These are phyloP conservation scores for Boletales sp. DNA, from an alignment of 768 basidiomycete genomes.

Conservation along the genomic window DNA sequence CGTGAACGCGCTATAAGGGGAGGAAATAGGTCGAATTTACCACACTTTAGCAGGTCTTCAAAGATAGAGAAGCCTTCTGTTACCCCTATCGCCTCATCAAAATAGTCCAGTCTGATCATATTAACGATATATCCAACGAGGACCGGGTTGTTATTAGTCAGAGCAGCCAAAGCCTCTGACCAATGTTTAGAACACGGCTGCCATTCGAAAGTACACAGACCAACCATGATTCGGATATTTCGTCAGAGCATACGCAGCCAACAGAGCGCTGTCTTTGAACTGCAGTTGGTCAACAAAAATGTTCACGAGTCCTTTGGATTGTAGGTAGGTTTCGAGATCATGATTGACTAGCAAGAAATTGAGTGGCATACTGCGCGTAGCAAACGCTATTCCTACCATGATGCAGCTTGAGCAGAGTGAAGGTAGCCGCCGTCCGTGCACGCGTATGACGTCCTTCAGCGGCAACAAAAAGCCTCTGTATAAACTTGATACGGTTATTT, in stretches of 20 bases:
- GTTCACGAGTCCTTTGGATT: neutral
- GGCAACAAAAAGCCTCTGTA: conserved; percentile 7
- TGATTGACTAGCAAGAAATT: neutral
- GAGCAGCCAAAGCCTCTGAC: neutral
- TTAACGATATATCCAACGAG: conserved; percentile 18
- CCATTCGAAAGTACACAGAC: neutral
- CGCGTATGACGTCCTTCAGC: conserved; percentile 1
- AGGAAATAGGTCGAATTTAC: neutral
- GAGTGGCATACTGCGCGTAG: neutral
- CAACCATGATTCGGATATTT: conserved; percentile 7
- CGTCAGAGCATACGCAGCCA: conserved; percentile 16
- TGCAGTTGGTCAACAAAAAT: conserved; percentile 11
- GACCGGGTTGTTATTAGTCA: neutral
- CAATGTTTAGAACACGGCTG: neutral
- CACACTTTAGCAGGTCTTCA: conserved; percentile 7
- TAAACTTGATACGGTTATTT: conserved; percentile 7
- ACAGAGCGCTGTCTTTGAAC: conserved; percentile 10
- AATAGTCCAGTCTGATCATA: conserved; percentile 22
- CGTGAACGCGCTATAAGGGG: neutral
- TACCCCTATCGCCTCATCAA: conserved; percentile 24
- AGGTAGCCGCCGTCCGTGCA: conserved; percentile 13
- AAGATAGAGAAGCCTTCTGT: conserved; percentile 17
- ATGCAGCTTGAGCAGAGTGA: conserved; percentile 11
- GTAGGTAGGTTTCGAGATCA: conserved; percentile 3
- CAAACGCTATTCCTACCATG: neutral